A percentile compares a stretch with the other conserved stretches of the same genome.
Evolutionary conservation across 805 yeast species (phyloP).

Genomic region (fission yeast (Schizosaccharomyces pombe)): ASM294v3 CU329670.1:3597001-3597500

Average conservation of each 20-base stretch:
- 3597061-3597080: background rate
- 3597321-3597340: background rate
- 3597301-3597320: background rate
- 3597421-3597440: background rate
- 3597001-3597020: background rate
- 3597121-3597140: background rate
- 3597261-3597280: background rate
- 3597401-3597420: background rate
- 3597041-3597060: background rate
- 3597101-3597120: background rate
- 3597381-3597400: background rate
- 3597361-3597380: background rate
- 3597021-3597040: background rate
- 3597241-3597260: background rate
- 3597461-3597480: background rate
- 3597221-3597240: background rate
- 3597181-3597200: no score
- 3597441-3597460: background rate
- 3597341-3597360: background rate
- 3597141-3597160: background rate
- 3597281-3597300: background rate
- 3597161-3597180: no score
- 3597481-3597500: background rate
- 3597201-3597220: background rate
- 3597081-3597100: background rate